Evolutionary conservation across 495 filamentous ascomycete species (phyloP).

Genomic region (Sordaria brevicollis): DNA sequence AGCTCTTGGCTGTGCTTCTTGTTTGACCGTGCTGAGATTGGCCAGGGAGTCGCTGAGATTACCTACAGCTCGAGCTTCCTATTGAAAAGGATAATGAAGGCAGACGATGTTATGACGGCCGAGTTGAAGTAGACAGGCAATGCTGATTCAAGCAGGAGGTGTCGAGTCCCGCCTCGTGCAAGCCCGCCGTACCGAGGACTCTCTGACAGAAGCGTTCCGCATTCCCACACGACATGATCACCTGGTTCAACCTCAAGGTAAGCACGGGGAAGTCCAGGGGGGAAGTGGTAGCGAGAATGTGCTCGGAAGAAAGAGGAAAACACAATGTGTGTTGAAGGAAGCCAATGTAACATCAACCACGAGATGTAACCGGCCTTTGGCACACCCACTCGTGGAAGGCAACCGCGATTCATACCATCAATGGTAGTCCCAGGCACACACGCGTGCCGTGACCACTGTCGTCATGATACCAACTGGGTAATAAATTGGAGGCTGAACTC

Average conservation of each 20-base stretch:
- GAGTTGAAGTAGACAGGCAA: not conserved
- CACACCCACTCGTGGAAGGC: not conserved
- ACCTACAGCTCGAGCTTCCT: not conserved
- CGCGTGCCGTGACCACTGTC: not conserved
- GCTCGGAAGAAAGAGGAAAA: not conserved
- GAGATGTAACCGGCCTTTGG: conserved; percentile 1
- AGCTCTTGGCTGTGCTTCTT: not conserved
- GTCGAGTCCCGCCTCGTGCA: not conserved
- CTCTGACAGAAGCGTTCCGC: not conserved
- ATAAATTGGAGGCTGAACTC: conserved; percentile 9
- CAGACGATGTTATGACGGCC: not conserved
- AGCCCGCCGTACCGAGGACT: not conserved
- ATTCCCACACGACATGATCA: not conserved
- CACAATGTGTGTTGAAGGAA: not conserved
- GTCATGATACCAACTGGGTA: conserved; percentile 1
- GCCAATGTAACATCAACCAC: conserved; percentile 1
- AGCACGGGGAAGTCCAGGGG: not conserved
- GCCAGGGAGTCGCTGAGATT: not conserved
- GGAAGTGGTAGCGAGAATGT: not conserved
- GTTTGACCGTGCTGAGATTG: not conserved
- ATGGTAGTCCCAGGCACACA: not conserved
- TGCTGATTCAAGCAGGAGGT: not conserved
- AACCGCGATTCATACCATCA: not conserved
- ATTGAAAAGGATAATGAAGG: not conserved
- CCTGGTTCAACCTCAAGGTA: not conserved